These are phyloP conservation scores for Bruguiera parviflora DNA, from an alignment of 345 rosid genomes.

Conservation along the genomic window DNA sequence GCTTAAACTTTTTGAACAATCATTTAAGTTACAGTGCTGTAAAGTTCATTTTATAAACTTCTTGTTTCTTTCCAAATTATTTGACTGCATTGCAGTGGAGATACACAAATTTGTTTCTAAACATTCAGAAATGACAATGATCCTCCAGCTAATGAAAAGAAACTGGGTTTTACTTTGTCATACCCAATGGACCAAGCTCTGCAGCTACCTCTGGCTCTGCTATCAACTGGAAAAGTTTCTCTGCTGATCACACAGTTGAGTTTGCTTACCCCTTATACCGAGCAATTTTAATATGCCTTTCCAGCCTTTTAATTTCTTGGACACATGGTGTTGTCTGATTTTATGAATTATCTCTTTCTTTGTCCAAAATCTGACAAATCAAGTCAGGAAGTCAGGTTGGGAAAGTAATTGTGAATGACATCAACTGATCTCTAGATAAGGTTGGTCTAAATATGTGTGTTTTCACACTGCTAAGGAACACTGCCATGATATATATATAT, in stretches of 20 bases:
- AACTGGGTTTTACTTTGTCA: slow-evolving; percentile 47
- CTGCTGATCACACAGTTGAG: slow-evolving; percentile 37
- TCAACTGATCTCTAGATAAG: slow-evolving; percentile 45
- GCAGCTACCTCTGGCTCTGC: slow-evolving; percentile 31
- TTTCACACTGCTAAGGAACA: slow-evolving; percentile 3
- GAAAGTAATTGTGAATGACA: slow-evolving; percentile 27
- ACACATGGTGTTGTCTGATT: neutral
- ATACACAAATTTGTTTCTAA: slow-evolving; percentile 39
- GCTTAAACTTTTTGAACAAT: neutral
- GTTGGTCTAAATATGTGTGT: slow-evolving; percentile 41
- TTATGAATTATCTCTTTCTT: neutral
- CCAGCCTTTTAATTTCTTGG: neutral
- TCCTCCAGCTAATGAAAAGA: slow-evolving; percentile 19
- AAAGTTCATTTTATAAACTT: neutral
- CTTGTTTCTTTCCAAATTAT: slow-evolving; percentile 34
- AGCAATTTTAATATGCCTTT: too few relatives aligned
- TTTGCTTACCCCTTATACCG: slow-evolving; percentile 2
- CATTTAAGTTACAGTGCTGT: neutral
- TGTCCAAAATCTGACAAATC: neutral
- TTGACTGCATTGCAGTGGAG: slow-evolving; percentile 44
- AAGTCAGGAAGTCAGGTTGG: neutral
- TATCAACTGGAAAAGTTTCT: slow-evolving; percentile 43
- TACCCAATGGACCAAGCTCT: slow-evolving; percentile 34
- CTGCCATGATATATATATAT: too few relatives aligned
- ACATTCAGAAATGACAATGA: slow-evolving; percentile 28